phyloP scores from a whole-genome alignment of 2,329 filamentous ascomycete genomes.

The Ophiostoma australiae region DNA sequence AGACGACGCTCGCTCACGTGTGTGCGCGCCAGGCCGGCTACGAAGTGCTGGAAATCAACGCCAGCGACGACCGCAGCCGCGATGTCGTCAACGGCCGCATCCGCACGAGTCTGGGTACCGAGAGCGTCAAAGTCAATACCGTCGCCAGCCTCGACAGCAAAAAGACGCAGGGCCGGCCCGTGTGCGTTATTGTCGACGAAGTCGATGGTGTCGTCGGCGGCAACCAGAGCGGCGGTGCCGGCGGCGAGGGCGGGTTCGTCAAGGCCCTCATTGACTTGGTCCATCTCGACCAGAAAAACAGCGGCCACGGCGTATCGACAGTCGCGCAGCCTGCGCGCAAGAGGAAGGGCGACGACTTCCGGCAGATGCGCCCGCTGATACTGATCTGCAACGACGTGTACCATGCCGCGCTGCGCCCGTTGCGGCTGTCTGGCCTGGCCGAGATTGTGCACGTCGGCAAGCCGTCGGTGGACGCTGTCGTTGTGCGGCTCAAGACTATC shows the following conservation, averaged over 20 bases:
- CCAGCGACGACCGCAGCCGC: slow-evolving; percentile 86
- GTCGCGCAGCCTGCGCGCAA: slow-evolving; percentile 31
- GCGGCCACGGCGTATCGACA: slow-evolving; percentile 14
- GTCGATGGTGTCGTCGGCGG: slow-evolving; percentile 90
- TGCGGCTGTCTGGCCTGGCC: slow-evolving; percentile 78
- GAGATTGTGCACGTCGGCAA: slow-evolving; percentile 91
- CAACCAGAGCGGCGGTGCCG: slow-evolving; percentile 71
- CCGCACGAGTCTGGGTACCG: slow-evolving; percentile 84
- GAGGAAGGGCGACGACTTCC: slow-evolving; percentile 73
- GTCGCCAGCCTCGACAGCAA: slow-evolving; percentile 26
- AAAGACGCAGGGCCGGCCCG: slow-evolving; percentile 65
- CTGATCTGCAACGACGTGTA: slow-evolving; percentile 98
- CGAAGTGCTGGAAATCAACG: slow-evolving; percentile 95
- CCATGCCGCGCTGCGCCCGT: slow-evolving; percentile 76
- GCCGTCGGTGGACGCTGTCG: slow-evolving; percentile 79
- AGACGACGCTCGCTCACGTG: slow-evolving; percentile 93
- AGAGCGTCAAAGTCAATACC: slow-evolving; percentile 79
- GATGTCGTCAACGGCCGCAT: slow-evolving; percentile 90
- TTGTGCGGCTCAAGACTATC: slow-evolving; percentile 71
- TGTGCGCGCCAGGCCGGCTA: slow-evolving; percentile 94
- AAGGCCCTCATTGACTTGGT: slow-evolving; percentile 91
- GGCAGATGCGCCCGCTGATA: slow-evolving; percentile 79
- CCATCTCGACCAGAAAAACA: slow-evolving; percentile 78
- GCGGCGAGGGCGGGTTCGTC: slow-evolving; percentile 92
- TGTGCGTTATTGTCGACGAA: slow-evolving; percentile 93